Base-by-base conservation (phyloP, 106 monocot species). In the Dioscorea alata region DNA sequence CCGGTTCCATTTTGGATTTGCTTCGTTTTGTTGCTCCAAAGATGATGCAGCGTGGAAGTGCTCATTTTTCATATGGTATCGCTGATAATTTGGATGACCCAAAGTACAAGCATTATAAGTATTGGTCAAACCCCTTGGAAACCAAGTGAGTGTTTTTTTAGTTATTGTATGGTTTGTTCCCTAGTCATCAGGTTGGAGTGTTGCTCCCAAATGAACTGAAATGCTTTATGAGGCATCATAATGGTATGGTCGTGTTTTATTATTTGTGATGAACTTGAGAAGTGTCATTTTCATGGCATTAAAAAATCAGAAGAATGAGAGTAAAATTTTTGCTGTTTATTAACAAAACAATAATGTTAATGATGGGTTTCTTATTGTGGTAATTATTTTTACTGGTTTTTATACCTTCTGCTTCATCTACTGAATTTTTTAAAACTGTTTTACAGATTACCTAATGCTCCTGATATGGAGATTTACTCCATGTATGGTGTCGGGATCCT, bases 81-180 rank as follows among this genome's bases (percentile, higher is more conserved):
- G 99, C 99, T 54, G 99, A 99, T 17, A 71, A 99, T 73, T 71
- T 99, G 74, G 90, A 88, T 82, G 93, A 99, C 67, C 83, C 85
- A 19, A 86, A 93, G 64, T 99, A 93, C 57, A 23, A 71, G 56
- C 87, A 99, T 65, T 90, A 93, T 73, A 99, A 88, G 81, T 88
- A 99, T 76, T 99, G 99, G 99, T 99, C 99, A 34, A 99, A 99
- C 58, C 99, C 99, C 64, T 76, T 99, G 82, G 93, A 93, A 65
- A 93, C 90, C 59, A 93, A 84, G 99, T 99, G 52, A 74, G 90
- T 22, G 42, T 66, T 60, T 50, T 19, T 64, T 32, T 63, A n/a
- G n/a, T n/a, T n/a, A n/a, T 33, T 62, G 6, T 42, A 42, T 42
- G 42, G 9, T 42, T 10, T 10, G 9, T 42, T 6, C 10, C 1